Base-by-base conservation (phyloP, 768 basidiomycete genomes). In the Hygrocybe coccinea region DNA sequence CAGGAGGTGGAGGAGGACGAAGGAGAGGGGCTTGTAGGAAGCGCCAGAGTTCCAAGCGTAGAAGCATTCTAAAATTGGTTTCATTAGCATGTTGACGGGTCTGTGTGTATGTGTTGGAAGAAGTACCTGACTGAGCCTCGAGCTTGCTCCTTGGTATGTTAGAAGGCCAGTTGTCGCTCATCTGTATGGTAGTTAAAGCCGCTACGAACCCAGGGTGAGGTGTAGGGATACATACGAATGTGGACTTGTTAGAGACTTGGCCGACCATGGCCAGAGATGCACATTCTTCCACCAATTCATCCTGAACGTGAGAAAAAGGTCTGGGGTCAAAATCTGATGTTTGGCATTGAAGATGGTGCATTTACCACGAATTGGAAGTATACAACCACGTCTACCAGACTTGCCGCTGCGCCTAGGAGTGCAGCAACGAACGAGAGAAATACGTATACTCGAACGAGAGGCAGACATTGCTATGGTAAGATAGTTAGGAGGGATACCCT, bases 201-300 rank as follows among this genome's bases (percentile, higher is more conserved):
- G 41, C n/a, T 10, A 17, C 24, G 7, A 6, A 39, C 15, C 21
- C 21, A 15, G 2, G 17, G 22, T 6, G 36, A 29, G 6, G 22
- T 3, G 14, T 9, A 24, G 0, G 12, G 12, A n/a, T 3, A 33
- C 58, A 34, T 24, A 59, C 58, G 24, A 59, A 59, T 17, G 55
- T 59, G 17, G 58, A 52, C 35, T 49, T 43, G 15, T 39, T 15
- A 12, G 24, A 21, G n/a, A 33, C 7, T 21, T 35, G 17, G 4
- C 44, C 58, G 14, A 52, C 35, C 22, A 43, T 43, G 6, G 29
- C 15, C 19, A 47, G 44, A 17, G 25, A 36, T 35, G 15, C 24
- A 43, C 58, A 59, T 38, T 59, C 58, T 8, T 29, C 37, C 19
- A 59, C 12, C n/a, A 59, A 45, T 8, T 56, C 58, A 22, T 48